Percentiles rank a stretch among this genome's conserved stretches.
These are phyloP conservation scores for Talaromyces sp. DNA, from an alignment of 2,329 filamentous ascomycete genomes.

Conservation along the genomic window DNA sequence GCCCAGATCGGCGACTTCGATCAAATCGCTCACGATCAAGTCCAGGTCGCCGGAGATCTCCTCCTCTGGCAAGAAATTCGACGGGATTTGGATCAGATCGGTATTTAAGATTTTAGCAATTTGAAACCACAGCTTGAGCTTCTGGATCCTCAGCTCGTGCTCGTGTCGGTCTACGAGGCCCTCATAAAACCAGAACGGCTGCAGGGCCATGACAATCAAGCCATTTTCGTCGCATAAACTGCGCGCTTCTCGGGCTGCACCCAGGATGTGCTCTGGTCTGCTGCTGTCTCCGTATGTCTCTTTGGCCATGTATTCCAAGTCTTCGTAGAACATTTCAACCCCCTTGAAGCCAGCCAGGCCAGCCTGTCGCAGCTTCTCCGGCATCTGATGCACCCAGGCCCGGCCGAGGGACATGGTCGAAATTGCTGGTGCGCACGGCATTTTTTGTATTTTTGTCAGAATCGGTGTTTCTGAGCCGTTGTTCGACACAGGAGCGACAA, in stretches of 20 bases:
- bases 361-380: constrained; percentile 63
- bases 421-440: constrained; percentile 50
- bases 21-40: constrained; percentile 57
- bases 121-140: constrained; percentile 59
- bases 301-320: constrained; percentile 59
- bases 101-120: constrained; percentile 58
- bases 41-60: constrained; percentile 39
- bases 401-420: constrained; percentile 70
- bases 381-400: constrained; percentile 62
- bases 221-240: constrained; percentile 33
- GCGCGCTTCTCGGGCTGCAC: constrained; percentile 54
- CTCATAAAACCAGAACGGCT: constrained; percentile 71
- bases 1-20: constrained; percentile 63
- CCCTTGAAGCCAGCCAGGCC: constrained; percentile 60
- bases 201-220: constrained; percentile 46
- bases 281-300: constrained; percentile 35
- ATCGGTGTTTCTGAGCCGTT: not conserved
- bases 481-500: not conserved
- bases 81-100: constrained; percentile 63
- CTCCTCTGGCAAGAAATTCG: constrained; percentile 55
- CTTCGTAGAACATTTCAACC: constrained; percentile 74
- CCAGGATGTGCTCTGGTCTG: constrained; percentile 45
- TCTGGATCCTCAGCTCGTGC: constrained; percentile 49
- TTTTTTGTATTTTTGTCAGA: not conserved
- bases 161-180: constrained; percentile 57